These are phyloP conservation scores for Aspergillus bertholletiae DNA, from an alignment of 495 filamentous ascomycete species.

Conservation along the genomic window DNA sequence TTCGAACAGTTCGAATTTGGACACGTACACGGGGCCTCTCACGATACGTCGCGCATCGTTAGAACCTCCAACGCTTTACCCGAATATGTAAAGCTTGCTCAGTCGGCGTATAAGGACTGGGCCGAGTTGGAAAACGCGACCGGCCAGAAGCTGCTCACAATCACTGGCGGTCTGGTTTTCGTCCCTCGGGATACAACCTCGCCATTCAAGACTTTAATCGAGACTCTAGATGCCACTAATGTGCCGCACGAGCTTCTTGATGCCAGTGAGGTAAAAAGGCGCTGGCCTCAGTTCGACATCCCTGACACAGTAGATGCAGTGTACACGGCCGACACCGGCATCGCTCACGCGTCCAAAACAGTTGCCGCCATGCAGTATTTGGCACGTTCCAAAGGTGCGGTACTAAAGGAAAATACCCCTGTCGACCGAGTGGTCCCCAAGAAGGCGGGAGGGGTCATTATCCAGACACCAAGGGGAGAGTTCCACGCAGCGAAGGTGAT, in stretches of 20 bases:
- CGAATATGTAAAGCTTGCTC: conserved; percentile 13
- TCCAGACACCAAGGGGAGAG: conserved; percentile 22
- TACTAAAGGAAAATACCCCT: conserved; percentile 21
- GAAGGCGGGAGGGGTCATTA: conserved; percentile 6
- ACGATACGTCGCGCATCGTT: conserved; percentile 17
- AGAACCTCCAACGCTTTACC: conserved; percentile 11
- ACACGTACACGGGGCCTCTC: conserved; percentile 17
- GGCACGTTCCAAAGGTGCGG: conserved; percentile 19
- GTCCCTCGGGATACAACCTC: conserved; percentile 17
- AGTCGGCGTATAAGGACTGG: conserved; percentile 18
- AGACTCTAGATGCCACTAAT: conserved; percentile 12
- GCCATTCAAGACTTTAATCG: conserved; percentile 11
- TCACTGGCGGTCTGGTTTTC: conserved; percentile 21
- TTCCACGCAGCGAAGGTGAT: conserved; percentile 24
- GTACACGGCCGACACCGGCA: conserved; percentile 24
- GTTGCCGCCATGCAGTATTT: conserved; percentile 21
- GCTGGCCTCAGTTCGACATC: conserved; percentile 27
- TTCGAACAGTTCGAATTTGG: conserved; percentile 17
- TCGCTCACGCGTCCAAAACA: conserved; percentile 22
- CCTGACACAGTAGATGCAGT: conserved; percentile 22
- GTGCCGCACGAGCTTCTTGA: conserved; percentile 24
- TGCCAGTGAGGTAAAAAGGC: conserved; percentile 19
- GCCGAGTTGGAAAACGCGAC: conserved; percentile 12
- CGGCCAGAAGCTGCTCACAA: conserved; percentile 13
- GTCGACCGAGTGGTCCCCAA: conserved; percentile 22